Evolutionary conservation across 495 filamentous ascomycete genomes (phyloP).

Genomic region (Paragyromitra xinjiangensis): DNA sequence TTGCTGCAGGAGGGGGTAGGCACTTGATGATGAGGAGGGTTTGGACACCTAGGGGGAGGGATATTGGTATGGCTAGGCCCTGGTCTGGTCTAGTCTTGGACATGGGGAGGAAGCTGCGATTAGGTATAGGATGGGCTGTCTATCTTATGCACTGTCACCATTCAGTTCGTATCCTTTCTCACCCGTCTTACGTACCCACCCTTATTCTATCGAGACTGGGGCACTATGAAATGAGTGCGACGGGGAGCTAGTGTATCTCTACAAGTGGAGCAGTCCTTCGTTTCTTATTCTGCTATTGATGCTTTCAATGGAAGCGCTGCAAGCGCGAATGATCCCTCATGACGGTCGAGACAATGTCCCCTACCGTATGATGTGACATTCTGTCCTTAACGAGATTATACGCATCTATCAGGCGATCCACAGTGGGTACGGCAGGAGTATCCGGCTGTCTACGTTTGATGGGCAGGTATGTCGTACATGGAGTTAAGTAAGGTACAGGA

Average conservation of each 20-base stretch:
- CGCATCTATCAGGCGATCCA: too few relatives aligned
- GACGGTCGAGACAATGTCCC: background rate
- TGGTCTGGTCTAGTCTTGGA: background rate
- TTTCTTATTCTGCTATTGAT: too few relatives aligned
- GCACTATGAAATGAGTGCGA: slow-evolving; percentile 8
- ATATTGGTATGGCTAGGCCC: too few relatives aligned
- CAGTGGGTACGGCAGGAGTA: slow-evolving; percentile 21
- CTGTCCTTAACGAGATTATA: background rate
- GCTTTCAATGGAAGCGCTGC: background rate
- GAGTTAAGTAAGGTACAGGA: slow-evolving; percentile 16
- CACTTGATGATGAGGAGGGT: too few relatives aligned
- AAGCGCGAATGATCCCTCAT: slow-evolving; percentile 31
- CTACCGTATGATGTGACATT: too few relatives aligned
- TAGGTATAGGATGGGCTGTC: background rate
- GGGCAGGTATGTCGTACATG: slow-evolving; percentile 27
- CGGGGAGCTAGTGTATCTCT: too few relatives aligned
- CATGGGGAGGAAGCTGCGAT: background rate
- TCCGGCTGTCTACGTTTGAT: slow-evolving; percentile 7
- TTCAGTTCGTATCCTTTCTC: background rate
- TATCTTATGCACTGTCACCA: background rate
- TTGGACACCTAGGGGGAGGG: too few relatives aligned
- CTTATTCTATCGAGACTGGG: background rate
- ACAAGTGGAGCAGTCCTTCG: too few relatives aligned
- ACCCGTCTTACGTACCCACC: background rate
- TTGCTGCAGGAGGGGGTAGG: too few relatives aligned